Conservation (phyloP, 2,329 filamentous ascomycete species). For the Pestalotiopsis fici region DNA sequence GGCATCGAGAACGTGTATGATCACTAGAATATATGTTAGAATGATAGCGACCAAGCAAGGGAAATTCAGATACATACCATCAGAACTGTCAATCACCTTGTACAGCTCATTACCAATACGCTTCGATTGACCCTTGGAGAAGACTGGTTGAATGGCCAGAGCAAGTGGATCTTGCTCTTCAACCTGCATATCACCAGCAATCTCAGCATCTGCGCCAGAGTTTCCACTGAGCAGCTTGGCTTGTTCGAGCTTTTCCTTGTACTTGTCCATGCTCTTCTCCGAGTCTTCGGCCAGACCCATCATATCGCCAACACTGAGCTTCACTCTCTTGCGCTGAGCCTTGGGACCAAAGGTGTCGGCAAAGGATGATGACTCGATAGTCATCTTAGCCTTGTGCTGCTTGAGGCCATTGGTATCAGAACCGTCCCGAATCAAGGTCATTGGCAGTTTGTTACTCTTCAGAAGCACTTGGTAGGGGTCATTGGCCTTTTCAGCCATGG, state of each 20-base stretch:
- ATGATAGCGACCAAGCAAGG: conserved; percentile 6
- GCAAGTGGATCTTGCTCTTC: conserved; percentile 49
- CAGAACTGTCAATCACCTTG: conserved; percentile 4
- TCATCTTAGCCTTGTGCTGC: conserved; percentile 91
- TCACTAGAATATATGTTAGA: conserved; percentile 47
- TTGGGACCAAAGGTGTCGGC: conserved; percentile 90
- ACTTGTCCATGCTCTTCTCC: conserved; percentile 78
- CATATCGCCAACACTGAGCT: conserved; percentile 80
- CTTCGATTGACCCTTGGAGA: conserved; percentile 83
- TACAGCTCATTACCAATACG: conserved; percentile 12
- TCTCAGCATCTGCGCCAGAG: conserved; percentile 55
- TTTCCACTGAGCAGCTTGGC: conserved; percentile 74
- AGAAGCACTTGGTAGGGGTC: conserved; percentile 95
- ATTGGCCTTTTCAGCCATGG: conserved; percentile 84
- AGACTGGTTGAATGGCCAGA: conserved; percentile 80
- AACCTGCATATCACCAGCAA: conserved; percentile 31
- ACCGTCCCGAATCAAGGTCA: conserved; percentile 87
- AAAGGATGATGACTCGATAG: conserved; percentile 85
- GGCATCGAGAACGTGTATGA: conserved; percentile 92
- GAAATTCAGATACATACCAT: neutral
- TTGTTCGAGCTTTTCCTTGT: conserved; percentile 79
- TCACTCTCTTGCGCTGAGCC: conserved; percentile 88
- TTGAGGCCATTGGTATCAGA: conserved; percentile 81
- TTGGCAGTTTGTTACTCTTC: conserved; percentile 95
- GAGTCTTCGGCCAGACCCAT: conserved; percentile 80